Base-by-base conservation (phyloP, 805 yeast species). In the Ogataea thermomethanolica region DNA sequence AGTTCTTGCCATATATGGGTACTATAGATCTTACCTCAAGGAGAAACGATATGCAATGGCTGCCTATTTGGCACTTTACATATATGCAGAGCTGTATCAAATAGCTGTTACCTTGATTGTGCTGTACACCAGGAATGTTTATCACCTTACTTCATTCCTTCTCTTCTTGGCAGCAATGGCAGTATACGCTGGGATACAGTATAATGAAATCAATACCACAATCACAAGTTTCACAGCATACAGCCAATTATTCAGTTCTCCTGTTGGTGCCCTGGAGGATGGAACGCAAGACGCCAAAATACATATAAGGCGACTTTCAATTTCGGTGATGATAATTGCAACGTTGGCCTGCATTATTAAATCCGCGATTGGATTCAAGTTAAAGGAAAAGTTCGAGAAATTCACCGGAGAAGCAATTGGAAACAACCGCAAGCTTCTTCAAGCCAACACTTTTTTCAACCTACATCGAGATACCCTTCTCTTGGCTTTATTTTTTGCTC, bases 181-280 rank as follows among this genome's bases (percentile, higher is more conserved):
- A 39, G 51, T 70, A 5, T 70, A 69, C 48, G 63, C 73, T 1
- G 74, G 74, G 4, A 62, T 70, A 29, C 74, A 70, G 44, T 68
- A 58, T 43, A 44, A 54, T 30, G 75, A 70, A 53, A 49, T 69
- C 26, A 41, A 50, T 4, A 35, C 44, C 4, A 44, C 56, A 4
- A 52, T 69, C n/a, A 41, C 49, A 7, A 39, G 41, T 33, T 39
- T 49, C 12, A 25, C 30, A 6, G 22, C 43, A 7, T 49, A 49
- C 29, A 37, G 32, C 14, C 25, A 39, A n/a, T 20, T 49, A 13
- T 49, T 49, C 17, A 37, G 25, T 6, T 25, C 42, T 5, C 39
- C 44, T 15, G 24, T 35, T 8, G 34, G 34, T 10, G 34, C 40
- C 1, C 30, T 44, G 13, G 22, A 20, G 15, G 27, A 24, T 4